Conservation (phyloP, 352 stramenopile species). For the Pythium insidiosum region DNA sequence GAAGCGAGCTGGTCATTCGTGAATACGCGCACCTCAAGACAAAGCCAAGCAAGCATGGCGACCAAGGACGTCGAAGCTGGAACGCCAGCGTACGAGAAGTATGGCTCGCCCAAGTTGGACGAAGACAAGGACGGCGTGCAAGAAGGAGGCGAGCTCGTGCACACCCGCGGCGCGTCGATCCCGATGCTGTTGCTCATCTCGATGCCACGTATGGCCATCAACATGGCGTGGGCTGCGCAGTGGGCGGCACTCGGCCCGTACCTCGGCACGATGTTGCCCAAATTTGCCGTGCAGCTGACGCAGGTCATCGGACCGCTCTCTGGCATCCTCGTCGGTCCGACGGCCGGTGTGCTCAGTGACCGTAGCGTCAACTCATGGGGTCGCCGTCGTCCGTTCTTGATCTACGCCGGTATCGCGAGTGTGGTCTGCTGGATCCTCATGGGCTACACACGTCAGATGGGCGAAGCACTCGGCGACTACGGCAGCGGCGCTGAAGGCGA, state of each 20-base stretch:
- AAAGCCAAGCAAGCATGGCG: no score
- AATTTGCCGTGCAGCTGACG: conserved; percentile 39
- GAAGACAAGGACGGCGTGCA: neutral
- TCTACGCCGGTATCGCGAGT: conserved; percentile 21
- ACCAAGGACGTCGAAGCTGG: conserved; percentile 2
- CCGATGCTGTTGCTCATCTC: conserved; percentile 32
- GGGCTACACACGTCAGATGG: conserved; percentile 38
- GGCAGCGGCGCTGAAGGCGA: conserved; percentile 17
- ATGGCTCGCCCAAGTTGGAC: conserved; percentile 10
- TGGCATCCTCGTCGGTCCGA: conserved; percentile 38
- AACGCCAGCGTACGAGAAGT: conserved; percentile 6
- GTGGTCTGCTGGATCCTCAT: conserved; percentile 45
- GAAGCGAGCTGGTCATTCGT: no score
- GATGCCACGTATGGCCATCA: conserved; percentile 43
- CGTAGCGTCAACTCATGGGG: conserved; percentile 26
- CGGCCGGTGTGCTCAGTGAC: conserved; percentile 45
- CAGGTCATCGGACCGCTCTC: conserved; percentile 41
- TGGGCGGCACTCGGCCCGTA: conserved; percentile 52
- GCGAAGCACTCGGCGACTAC: conserved; percentile 39
- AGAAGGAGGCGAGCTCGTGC: conserved; percentile 1
- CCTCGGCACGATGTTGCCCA: conserved; percentile 33
- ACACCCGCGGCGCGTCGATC: conserved; percentile 17
- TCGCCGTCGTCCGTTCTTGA: conserved; percentile 29
- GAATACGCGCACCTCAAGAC: no score
- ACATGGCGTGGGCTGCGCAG: conserved; percentile 52